These are phyloP conservation scores for Starmerella stigmatis DNA, from an alignment of 805 yeast genomes.

Conservation along the genomic window DNA sequence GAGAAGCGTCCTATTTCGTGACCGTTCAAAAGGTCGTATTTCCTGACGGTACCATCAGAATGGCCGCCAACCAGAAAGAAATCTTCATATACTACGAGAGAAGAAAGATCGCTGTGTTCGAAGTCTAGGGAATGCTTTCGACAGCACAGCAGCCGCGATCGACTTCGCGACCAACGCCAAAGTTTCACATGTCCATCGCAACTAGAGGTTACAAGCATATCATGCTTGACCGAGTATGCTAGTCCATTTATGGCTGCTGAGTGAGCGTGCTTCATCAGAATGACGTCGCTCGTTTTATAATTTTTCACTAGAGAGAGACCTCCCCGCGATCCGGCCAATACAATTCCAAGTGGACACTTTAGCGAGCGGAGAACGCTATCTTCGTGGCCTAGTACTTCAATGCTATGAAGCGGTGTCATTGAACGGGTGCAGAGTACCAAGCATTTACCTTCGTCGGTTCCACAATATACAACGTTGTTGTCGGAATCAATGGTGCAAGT, in stretches of 20 bases:
- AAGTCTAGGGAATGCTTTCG: background rate
- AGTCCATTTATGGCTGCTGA: constrained; percentile 1
- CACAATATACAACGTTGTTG: background rate
- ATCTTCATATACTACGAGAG: background rate
- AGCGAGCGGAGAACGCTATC: background rate
- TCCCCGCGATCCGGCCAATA: constrained; percentile 7
- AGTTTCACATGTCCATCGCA: background rate
- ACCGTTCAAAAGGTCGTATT: background rate
- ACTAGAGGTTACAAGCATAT: background rate
- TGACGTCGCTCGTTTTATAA: background rate
- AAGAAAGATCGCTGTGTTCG: background rate
- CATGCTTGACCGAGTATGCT: background rate
- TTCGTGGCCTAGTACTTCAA: background rate
- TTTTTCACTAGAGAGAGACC: background rate
- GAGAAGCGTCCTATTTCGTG: background rate
- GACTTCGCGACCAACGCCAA: constrained; percentile 1
- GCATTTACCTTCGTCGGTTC: background rate
- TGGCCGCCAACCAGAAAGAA: background rate
- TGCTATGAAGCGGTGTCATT: background rate
- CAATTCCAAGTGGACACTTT: background rate
- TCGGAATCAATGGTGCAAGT: background rate
- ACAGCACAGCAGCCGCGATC: background rate
- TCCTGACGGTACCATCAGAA: background rate
- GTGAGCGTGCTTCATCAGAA: constrained; percentile 1
- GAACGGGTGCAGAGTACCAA: background rate